Conservation (phyloP, 805 yeast genomes). For the Saturnispora halmiae region DNA sequence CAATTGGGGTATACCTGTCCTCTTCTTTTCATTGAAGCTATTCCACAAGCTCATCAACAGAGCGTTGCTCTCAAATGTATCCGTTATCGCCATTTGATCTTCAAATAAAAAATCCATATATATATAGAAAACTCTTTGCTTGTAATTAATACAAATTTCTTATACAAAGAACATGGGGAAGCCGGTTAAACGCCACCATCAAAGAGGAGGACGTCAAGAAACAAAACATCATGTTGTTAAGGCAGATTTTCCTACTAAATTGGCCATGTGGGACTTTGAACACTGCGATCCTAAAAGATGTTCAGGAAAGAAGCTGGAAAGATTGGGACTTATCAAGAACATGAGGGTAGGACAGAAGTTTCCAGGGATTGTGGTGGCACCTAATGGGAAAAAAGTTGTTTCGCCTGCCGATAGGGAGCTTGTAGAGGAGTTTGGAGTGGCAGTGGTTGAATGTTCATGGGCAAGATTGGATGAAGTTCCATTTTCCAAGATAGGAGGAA, state of each 20-base stretch:
- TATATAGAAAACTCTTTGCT: too few species aligned
- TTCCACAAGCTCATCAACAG: not conserved
- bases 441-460: constrained; percentile 98
- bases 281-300: constrained; percentile 98
- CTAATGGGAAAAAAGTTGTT: constrained; percentile 83
- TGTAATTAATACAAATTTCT: not conserved
- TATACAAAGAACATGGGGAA: constrained; percentile 27
- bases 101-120: too few species aligned
- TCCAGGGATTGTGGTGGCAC: constrained; percentile 83
- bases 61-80: not conserved
- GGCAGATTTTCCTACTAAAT: constrained; percentile 60
- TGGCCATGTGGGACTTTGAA: constrained; percentile 99
- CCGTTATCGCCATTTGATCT: not conserved
- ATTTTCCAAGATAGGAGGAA: constrained; percentile 84
- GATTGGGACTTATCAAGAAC: constrained; percentile 73
- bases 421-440: constrained; percentile 79
- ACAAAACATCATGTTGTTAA: constrained; percentile 18
- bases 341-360: constrained; percentile 90
- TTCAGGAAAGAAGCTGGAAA: constrained; percentile 86
- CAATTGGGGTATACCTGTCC: constrained; percentile 16
- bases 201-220: constrained; percentile 34
- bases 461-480: constrained; percentile 97
- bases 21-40: not conserved
- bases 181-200: constrained; percentile 49
- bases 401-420: constrained; percentile 78